These are phyloP conservation scores for Gossypium ekmanianum DNA, from an alignment of 345 rosid species.

Conservation along the genomic window DNA sequence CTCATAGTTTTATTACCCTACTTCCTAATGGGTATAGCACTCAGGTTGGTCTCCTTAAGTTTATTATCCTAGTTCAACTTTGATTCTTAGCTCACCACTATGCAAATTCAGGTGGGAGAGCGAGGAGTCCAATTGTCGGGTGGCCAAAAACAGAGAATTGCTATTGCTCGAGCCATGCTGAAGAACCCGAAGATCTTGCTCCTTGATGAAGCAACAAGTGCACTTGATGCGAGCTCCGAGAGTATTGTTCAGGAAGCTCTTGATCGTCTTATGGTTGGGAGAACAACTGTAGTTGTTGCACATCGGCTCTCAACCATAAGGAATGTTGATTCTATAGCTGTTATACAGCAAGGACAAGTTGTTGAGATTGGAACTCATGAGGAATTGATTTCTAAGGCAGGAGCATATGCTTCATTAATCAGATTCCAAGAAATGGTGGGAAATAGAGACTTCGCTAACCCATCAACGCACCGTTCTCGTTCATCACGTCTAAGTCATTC, in stretches of 20 bases:
- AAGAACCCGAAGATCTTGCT: slow-evolving; percentile 93
- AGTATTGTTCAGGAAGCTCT: slow-evolving; percentile 98
- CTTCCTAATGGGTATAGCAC: slow-evolving; percentile 92
- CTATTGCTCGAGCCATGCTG: slow-evolving; percentile 97
- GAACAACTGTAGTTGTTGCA: slow-evolving; percentile 95
- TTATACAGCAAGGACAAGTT: slow-evolving; percentile 93
- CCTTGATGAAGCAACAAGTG: slow-evolving; percentile 98
- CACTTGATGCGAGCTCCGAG: slow-evolving; percentile 97
- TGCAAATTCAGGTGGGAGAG: slow-evolving; percentile 72
- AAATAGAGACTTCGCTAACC: slow-evolving; percentile 82
- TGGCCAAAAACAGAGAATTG: slow-evolving; percentile 97
- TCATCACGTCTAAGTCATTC: slow-evolving; percentile 90
- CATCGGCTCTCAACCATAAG: slow-evolving; percentile 96
- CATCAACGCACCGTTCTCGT: slow-evolving; percentile 76
- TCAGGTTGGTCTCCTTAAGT: slow-evolving; percentile 49
- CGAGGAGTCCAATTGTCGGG: slow-evolving; percentile 96
- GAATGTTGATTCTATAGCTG: slow-evolving; percentile 89
- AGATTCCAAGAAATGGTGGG: slow-evolving; percentile 96
- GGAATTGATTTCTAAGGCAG: slow-evolving; percentile 73
- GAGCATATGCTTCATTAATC: slow-evolving; percentile 82
- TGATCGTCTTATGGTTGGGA: slow-evolving; percentile 94
- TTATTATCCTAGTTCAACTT: background rate
- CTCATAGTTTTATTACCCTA: slow-evolving; percentile 85
- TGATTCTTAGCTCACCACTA: background rate
- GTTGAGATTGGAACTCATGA: slow-evolving; percentile 99